Evolutionary conservation across 2,329 filamentous ascomycete genomes (phyloP).

Genomic region (Colletotrichum sansevieriae): DNA sequence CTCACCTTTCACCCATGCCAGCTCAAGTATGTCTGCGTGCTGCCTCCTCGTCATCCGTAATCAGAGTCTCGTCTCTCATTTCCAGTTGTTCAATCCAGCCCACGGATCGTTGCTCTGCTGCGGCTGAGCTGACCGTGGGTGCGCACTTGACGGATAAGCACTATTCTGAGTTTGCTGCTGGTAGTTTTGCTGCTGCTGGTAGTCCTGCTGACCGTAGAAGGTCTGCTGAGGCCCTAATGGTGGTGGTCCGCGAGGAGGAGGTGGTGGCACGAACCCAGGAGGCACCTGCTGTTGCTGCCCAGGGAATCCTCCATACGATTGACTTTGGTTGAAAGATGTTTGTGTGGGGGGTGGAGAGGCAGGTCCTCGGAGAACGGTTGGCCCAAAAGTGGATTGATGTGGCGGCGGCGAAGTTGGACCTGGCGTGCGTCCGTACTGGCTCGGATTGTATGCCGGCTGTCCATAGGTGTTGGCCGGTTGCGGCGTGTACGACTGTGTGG

Average conservation of each 20-base stretch:
- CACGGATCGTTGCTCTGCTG: constrained; percentile 63
- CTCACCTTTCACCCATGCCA: not conserved
- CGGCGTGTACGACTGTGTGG: constrained; percentile 50
- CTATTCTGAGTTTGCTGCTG: constrained; percentile 49
- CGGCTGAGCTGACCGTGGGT: constrained; percentile 50
- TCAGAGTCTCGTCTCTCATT: constrained; percentile 48
- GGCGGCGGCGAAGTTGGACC: constrained; percentile 74
- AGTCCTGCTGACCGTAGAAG: constrained; percentile 59
- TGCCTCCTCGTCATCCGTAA: not conserved
- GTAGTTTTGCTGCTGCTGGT: constrained; percentile 49
- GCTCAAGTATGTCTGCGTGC: not conserved
- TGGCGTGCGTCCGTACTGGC: constrained; percentile 69
- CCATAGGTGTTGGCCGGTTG: constrained; percentile 60
- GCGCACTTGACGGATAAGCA: constrained; percentile 46
- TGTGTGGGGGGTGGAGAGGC: constrained; percentile 72
- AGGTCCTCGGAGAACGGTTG: constrained; percentile 55
- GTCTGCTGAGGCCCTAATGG: constrained; percentile 74
- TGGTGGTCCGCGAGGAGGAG: constrained; percentile 73
- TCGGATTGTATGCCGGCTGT: constrained; percentile 69
- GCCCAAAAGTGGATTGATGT: constrained; percentile 66
- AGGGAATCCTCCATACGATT: constrained; percentile 53
- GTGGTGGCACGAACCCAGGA: constrained; percentile 72
- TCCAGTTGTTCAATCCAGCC: constrained; percentile 67
- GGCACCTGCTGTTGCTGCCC: constrained; percentile 58
- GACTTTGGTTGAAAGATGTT: constrained; percentile 54